Conservation (phyloP, 805 yeast species). For the Tetrapisispora arboricola region DNA sequence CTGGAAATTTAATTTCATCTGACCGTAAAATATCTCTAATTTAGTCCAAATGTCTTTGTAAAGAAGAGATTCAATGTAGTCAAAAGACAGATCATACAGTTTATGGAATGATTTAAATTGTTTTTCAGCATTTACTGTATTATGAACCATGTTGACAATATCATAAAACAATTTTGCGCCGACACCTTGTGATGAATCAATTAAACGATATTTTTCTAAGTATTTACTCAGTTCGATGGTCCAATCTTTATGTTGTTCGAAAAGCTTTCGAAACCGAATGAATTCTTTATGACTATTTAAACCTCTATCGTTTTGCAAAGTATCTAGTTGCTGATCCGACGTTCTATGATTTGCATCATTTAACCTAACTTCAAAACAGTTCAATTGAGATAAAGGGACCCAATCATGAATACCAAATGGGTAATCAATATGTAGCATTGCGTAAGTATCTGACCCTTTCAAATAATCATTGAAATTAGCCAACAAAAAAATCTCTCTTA, state of each 20-base stretch:
- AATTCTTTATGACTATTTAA: background rate
- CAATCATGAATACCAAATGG: slow-evolving; percentile 39
- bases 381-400: slow-evolving; percentile 11
- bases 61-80: slow-evolving; percentile 60
- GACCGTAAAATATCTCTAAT: slow-evolving; percentile 22
- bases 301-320: background rate
- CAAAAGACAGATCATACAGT: slow-evolving; percentile 46
- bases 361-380: background rate
- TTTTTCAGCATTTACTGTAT: slow-evolving; percentile 8
- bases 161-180: slow-evolving; percentile 11
- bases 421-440: slow-evolving; percentile 47
- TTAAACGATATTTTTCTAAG: slow-evolving; percentile 22
- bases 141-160: slow-evolving; percentile 7
- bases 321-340: background rate
- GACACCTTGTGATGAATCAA: slow-evolving; percentile 20
- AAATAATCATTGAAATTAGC: slow-evolving; percentile 49
- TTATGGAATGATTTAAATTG: slow-evolving; percentile 19
- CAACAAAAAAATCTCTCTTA: slow-evolving; percentile 39
- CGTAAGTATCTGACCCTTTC: slow-evolving; percentile 44
- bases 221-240: slow-evolving; percentile 30
- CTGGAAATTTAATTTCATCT: slow-evolving; percentile 16
- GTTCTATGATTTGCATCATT: background rate
- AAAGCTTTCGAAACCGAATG: background rate
- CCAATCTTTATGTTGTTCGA: slow-evolving; percentile 4
- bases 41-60: slow-evolving; percentile 58